Base-by-base conservation (phyloP, 768 basidiomycete species). In the Pleurotus pulmonarius region DNA sequence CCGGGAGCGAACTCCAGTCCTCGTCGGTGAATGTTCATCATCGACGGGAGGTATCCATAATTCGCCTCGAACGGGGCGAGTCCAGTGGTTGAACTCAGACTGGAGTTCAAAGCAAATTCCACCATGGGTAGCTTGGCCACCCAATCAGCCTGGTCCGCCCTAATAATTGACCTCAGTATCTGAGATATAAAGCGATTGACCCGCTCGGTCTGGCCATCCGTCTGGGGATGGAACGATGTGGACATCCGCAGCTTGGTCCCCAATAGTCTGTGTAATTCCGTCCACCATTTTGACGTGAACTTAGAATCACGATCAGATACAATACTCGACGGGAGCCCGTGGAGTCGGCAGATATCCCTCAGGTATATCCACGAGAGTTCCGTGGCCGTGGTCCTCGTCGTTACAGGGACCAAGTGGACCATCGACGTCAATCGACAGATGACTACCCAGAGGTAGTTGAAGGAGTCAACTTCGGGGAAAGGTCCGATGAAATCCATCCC, bases 191-290 rank as follows among this genome's bases (percentile, higher is more conserved):
- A 62, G 0, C 64, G 45, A 38, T 70, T 75, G 0, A 61, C 65
- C 5, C 65, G 53, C 60, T 69, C 65, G 0, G 67, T 62, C 18
- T 65, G 66, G 0, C 73, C 71, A 59, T 77, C 73, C 1, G 72
- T 77, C 49, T 77, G 72, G 0, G 73, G 75, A 51, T 78, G 77
- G 56, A 70, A 77, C 0, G 73, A 70, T 6, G 64, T 73, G 1
- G 64, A 76, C 67, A 77, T 70, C 0, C 64, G 46, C 0, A 75
- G 60, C 25, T 68, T 64, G 0, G 67, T 60, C 1, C 74, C 69
- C 4, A 73, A 15, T 0, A 70, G 18, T 5, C 49, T 34, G 26
- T 67, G 60, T 62, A 68, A 46, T 20, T 58, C 63, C 5, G 40
- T 46, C 73, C 73, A 75, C 60, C 74, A 75, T 15, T 56, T 55